Evolutionary conservation across 2,329 filamentous ascomycete species (phyloP).

Genomic region (Pseudocercospora ulei): DNA sequence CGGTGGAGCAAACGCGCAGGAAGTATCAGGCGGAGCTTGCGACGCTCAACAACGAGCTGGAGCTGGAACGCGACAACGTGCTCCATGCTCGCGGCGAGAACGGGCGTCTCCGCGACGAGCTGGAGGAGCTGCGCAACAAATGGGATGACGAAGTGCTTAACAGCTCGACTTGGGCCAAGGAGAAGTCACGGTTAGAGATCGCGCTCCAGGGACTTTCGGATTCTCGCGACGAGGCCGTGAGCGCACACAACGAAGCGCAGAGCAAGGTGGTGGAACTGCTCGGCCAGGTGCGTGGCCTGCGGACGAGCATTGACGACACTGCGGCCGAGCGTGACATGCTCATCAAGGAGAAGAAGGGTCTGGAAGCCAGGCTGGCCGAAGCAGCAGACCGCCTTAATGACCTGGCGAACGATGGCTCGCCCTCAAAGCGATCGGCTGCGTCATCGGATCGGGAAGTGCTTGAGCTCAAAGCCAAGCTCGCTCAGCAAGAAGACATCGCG

Average conservation of each 20-base stretch:
- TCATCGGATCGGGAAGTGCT: constrained; percentile 80
- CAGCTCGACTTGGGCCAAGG: constrained; percentile 95
- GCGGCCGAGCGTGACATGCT: constrained; percentile 75
- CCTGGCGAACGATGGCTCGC: constrained; percentile 64
- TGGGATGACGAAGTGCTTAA: constrained; percentile 98
- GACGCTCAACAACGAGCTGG: constrained; percentile 79
- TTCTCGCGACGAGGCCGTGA: constrained; percentile 86
- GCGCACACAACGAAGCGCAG: constrained; percentile 89
- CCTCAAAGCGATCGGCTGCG: constrained; percentile 80
- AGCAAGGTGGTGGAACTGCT: constrained; percentile 82
- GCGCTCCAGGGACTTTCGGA: constrained; percentile 79
- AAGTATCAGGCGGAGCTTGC: constrained; percentile 95
- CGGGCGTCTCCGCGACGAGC: constrained; percentile 79
- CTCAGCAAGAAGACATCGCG: constrained; percentile 87
- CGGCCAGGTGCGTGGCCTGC: constrained; percentile 76
- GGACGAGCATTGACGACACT: constrained; percentile 75
- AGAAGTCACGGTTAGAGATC: constrained; percentile 83
- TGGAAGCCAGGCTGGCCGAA: constrained; percentile 76
- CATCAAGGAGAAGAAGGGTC: constrained; percentile 76
- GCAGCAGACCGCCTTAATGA: constrained; percentile 83
- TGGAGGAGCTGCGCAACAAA: constrained; percentile 87
- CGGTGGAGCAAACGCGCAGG: constrained; percentile 91
- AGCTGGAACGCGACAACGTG: constrained; percentile 83
- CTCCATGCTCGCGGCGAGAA: constrained; percentile 77
- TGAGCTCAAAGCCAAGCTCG: constrained; percentile 76